Percentiles rank a stretch among this genome's conserved stretches.
phyloP scores from a whole-genome alignment of 495 filamentous ascomycete species.

The Penicillium alfredii region DNA sequence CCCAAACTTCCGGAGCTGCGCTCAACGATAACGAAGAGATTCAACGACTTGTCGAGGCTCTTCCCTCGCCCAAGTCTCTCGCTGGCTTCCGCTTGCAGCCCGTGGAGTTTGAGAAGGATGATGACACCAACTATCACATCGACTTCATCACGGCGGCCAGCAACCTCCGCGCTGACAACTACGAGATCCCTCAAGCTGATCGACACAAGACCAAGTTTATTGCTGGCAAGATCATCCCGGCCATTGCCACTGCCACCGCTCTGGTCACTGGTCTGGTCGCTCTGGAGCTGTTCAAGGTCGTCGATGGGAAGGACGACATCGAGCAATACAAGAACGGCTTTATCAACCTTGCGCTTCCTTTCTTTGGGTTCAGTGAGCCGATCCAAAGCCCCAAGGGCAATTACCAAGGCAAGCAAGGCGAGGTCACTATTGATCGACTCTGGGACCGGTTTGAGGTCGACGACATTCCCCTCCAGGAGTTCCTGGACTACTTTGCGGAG shows the following conservation, averaged over 20 bases:
- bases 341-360: slow-evolving; percentile 91
- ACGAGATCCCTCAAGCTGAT: slow-evolving; percentile 87
- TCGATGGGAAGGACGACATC: slow-evolving; percentile 90
- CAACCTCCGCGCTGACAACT: slow-evolving; percentile 96
- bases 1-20: slow-evolving; percentile 41
- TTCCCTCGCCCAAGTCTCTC: slow-evolving; percentile 74
- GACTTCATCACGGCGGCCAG: slow-evolving; percentile 98
- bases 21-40: slow-evolving; percentile 72
- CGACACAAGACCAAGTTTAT: slow-evolving; percentile 99
- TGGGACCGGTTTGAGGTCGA: slow-evolving; percentile 97
- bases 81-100: slow-evolving; percentile 81
- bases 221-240: slow-evolving; percentile 98
- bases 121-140: slow-evolving; percentile 97
- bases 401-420: slow-evolving; percentile 66
- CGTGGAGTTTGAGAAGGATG: slow-evolving; percentile 99
- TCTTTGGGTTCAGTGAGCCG: slow-evolving; percentile 97
- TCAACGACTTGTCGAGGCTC: slow-evolving; percentile 52
- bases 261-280: slow-evolving; percentile 90
- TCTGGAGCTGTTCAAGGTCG: slow-evolving; percentile 91
- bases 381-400: slow-evolving; percentile 87
- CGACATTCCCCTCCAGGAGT: slow-evolving; percentile 76
- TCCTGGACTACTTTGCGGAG: slow-evolving; percentile 72
- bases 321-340: slow-evolving; percentile 99
- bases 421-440: slow-evolving; percentile 86
- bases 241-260: slow-evolving; percentile 95